These are phyloP conservation scores for Populus nigra DNA, from an alignment of 345 rosid species.

Conservation along the genomic window DNA sequence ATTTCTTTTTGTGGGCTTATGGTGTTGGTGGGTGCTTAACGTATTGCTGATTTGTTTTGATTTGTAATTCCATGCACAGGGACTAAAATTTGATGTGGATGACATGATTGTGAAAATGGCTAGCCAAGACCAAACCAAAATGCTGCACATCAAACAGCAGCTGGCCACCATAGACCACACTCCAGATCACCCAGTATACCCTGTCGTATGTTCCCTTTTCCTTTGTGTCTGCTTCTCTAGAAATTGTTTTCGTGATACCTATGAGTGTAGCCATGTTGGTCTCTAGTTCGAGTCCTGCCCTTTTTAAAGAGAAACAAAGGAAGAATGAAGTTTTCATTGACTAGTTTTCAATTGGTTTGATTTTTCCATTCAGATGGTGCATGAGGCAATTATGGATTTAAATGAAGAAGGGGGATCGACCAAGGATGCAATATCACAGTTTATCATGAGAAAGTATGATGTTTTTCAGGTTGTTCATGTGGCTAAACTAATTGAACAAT, in stretches of 20 bases:
- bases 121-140: too few species aligned
- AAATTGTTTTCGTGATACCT: neutral
- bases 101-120: too few species aligned
- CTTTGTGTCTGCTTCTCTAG: neutral
- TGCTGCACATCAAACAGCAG: neutral
- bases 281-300: too few species aligned
- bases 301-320: too few species aligned
- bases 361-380: conserved; percentile 13
- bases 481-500: conserved; percentile 12
- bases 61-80: too few species aligned
- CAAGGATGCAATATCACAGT: conserved; percentile 19
- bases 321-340: neutral
- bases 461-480: conserved; percentile 9
- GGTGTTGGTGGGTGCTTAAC: too few species aligned
- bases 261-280: neutral
- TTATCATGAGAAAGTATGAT: conserved; percentile 11
- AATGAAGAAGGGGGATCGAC: conserved; percentile 20
- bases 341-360: neutral
- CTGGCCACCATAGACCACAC: neutral
- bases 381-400: conserved; percentile 13
- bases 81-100: too few species aligned
- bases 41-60: too few species aligned
- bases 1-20: too few species aligned
- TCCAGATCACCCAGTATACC: neutral
- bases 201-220: neutral